phyloP scores from a whole-genome alignment of 495 filamentous ascomycete genomes.

The Glarea lozoyensis region DNA sequence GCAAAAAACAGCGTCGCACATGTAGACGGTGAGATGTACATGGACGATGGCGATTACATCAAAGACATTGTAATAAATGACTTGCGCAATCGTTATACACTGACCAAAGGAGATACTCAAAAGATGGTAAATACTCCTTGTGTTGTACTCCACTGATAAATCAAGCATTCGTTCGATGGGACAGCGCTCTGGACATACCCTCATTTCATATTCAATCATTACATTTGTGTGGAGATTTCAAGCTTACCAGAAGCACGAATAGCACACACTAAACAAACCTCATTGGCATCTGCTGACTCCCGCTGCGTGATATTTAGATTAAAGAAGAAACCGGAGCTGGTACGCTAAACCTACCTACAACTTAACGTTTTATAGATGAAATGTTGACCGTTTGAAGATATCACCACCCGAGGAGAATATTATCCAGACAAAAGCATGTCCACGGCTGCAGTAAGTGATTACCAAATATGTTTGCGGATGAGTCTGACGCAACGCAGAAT shows the following conservation, averaged over 20 bases:
- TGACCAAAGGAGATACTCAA: conserved; percentile 96
- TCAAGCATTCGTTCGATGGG: conserved; percentile 44
- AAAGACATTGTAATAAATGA: conserved; percentile 98
- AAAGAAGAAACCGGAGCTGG: conserved; percentile 99
- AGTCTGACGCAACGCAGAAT: conserved; percentile 45
- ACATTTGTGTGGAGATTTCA: conserved; percentile 50
- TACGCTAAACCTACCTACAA: conserved; percentile 63
- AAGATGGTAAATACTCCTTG: conserved; percentile 91
- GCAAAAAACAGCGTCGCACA: conserved; percentile 45
- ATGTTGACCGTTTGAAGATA: conserved; percentile 75
- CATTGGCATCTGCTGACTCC: conserved; percentile 97
- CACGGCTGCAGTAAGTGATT: conserved; percentile 67
- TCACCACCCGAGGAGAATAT: conserved; percentile 93
- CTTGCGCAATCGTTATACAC: conserved; percentile 89
- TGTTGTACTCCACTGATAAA: conserved; percentile 68
- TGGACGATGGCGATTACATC: conserved; percentile 93
- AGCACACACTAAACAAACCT: conserved; percentile 60
- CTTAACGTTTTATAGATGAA: conserved; percentile 34
- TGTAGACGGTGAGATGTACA: conserved; percentile 81
- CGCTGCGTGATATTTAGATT: conserved; percentile 84
- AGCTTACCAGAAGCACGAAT: conserved; percentile 77
- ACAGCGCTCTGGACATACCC: conserved; percentile 23
- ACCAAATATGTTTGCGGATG: neutral
- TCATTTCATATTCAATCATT: conserved; percentile 25
- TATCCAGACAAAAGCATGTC: conserved; percentile 98